phyloP scores from a whole-genome alignment of 352 stramenopile species.

The Globisporangium paroecandrum region DNA sequence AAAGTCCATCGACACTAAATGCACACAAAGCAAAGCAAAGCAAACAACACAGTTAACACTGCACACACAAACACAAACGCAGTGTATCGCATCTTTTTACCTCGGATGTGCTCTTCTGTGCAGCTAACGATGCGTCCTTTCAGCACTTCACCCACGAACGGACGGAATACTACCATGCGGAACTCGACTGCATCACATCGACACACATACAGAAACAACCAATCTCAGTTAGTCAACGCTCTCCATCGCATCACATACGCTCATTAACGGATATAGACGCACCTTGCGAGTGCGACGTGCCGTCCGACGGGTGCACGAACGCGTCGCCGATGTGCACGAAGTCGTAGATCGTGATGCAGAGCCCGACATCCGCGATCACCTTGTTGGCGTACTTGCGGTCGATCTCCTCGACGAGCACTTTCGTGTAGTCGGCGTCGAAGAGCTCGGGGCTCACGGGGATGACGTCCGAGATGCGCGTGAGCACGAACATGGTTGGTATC shows the following conservation, averaged over 20 bases:
- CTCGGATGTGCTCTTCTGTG: slow-evolving; percentile 85
- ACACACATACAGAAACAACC: background rate
- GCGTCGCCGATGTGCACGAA: slow-evolving; percentile 86
- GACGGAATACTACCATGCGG: slow-evolving; percentile 86
- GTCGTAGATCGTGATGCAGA: slow-evolving; percentile 88
- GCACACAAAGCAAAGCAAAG: too few relatives aligned
- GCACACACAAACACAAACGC: background rate
- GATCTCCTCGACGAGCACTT: slow-evolving; percentile 86
- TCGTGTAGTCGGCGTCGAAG: slow-evolving; percentile 79
- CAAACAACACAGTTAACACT: background rate
- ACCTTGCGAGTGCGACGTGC: slow-evolving; percentile 84
- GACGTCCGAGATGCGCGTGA: slow-evolving; percentile 83
- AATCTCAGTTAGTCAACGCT: background rate
- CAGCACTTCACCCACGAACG: slow-evolving; percentile 85
- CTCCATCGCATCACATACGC: background rate
- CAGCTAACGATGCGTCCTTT: slow-evolving; percentile 88
- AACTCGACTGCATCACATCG: slow-evolving; percentile 61
- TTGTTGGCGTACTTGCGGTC: slow-evolving; percentile 91
- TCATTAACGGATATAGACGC: background rate
- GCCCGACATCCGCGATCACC: slow-evolving; percentile 81
- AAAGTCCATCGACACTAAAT: slow-evolving; percentile 85
- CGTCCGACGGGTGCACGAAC: slow-evolving; percentile 81
- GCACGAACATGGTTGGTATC: slow-evolving; percentile 62
- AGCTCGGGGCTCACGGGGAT: slow-evolving; percentile 79
- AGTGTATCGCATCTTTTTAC: slow-evolving; percentile 10